Percentiles rank a stretch among this genome's conserved stretches.
Conservation (phyloP, 73 alveolate genomes). For the Strombidium stylifer region DNA sequence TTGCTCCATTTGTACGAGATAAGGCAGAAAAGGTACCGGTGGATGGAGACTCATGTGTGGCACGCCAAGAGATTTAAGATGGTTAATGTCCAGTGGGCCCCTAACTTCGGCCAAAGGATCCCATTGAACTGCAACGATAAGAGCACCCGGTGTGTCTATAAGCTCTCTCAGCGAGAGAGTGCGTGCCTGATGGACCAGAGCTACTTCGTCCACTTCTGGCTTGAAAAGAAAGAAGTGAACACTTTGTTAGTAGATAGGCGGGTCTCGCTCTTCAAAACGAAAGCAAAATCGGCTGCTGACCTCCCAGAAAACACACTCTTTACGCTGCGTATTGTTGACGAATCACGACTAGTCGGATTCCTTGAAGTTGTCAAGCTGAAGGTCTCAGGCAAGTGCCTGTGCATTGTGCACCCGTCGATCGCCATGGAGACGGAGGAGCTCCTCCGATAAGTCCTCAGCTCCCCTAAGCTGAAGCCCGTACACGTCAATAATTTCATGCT, state of each 20-base stretch:
- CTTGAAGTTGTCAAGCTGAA: not conserved
- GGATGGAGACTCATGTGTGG: conserved; percentile 98
- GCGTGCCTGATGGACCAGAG: conserved; percentile 38
- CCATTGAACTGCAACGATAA: conserved; percentile 87
- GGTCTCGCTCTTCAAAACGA: too few relatives aligned
- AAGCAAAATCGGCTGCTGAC: too few relatives aligned
- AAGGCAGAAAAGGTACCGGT: conserved; percentile 76
- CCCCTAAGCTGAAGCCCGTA: too few relatives aligned
- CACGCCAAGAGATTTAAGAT: conserved; percentile 96
- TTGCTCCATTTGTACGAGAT: conserved; percentile 63
- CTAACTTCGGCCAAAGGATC: conserved; percentile 86
- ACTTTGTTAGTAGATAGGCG: not conserved
- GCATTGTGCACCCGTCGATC: conserved; percentile 5
- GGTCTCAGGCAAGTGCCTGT: not conserved
- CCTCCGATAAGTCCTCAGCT: not conserved
- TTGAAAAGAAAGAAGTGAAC: not conserved
- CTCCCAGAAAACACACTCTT: too few relatives aligned
- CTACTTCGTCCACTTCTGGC: not conserved
- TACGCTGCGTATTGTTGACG: too few relatives aligned
- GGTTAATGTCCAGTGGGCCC: conserved; percentile 80
- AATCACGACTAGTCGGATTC: too few relatives aligned
- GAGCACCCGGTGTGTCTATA: conserved; percentile 84
- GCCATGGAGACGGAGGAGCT: not conserved
- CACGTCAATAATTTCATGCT: not conserved
- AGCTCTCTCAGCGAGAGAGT: conserved; percentile 48